Percentiles rank a stretch among this genome's conserved stretches.
Conservation (phyloP, 1,284 basidiomycete species). For the Puccinia triticina region DNA sequence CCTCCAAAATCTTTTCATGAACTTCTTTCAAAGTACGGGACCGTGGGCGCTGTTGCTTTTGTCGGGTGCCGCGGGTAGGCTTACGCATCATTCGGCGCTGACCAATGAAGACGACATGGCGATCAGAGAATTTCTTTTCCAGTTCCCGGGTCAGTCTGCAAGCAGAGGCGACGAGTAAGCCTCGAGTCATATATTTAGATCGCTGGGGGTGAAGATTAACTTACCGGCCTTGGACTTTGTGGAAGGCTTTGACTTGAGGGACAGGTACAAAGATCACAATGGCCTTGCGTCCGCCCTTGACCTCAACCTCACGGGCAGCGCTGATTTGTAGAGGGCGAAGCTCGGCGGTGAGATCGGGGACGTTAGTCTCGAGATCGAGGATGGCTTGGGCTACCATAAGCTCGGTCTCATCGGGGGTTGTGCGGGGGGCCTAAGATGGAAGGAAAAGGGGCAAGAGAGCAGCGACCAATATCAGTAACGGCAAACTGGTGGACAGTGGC, state of each 20-base stretch:
- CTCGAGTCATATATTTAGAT: background rate
- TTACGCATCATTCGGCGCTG: slow-evolving; percentile 99
- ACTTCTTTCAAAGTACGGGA: slow-evolving; percentile 95
- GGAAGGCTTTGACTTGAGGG: slow-evolving; percentile 97
- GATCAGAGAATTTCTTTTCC: slow-evolving; percentile 99
- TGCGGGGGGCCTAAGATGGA: slow-evolving; percentile 68
- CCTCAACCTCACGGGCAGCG: slow-evolving; percentile 96
- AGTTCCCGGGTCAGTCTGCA: slow-evolving; percentile 92
- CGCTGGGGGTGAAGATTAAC: slow-evolving; percentile 30
- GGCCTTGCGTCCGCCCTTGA: slow-evolving; percentile 94
- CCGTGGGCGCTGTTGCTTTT: slow-evolving; percentile 94
- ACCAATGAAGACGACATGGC: slow-evolving; percentile 97
- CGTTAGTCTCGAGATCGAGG: slow-evolving; percentile 96
- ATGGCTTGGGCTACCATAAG: slow-evolving; percentile 91
- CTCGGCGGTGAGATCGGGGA: slow-evolving; percentile 96
- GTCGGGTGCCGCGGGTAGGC: slow-evolving; percentile 88
- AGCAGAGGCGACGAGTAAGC: background rate
- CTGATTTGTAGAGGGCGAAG: slow-evolving; percentile 95
- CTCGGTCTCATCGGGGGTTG: slow-evolving; percentile 89
- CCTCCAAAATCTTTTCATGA: slow-evolving; percentile 97
- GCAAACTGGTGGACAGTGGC: background rate
- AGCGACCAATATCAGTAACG: background rate
- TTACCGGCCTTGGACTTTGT: slow-evolving; percentile 95
- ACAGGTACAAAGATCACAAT: slow-evolving; percentile 98
- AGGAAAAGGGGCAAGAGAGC: background rate